Percentiles rank a stretch among this genome's conserved stretches.
Evolutionary conservation across 2,329 filamentous ascomycete species (phyloP).

Genomic region (Colletotrichum cordylinicola): DNA sequence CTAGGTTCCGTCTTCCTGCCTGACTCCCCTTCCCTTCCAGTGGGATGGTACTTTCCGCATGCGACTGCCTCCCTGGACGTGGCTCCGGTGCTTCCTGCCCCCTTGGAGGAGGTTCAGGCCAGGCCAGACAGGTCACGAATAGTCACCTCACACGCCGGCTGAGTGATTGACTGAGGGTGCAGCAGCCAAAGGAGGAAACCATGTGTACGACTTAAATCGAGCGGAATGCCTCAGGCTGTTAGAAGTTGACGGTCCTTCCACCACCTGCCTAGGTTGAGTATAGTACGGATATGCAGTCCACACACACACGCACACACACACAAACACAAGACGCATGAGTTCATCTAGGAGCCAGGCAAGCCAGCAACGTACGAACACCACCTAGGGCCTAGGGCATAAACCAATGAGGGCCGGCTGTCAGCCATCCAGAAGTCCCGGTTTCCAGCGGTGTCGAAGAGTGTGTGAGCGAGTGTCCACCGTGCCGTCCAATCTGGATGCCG

Average conservation of each 20-base stretch:
- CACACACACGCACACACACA: background rate
- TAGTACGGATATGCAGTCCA: background rate
- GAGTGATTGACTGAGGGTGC: background rate
- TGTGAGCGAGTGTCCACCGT: background rate
- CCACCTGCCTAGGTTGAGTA: background rate
- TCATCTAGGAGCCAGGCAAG: background rate
- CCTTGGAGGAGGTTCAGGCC: background rate
- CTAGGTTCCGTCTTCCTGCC: background rate
- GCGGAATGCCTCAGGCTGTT: background rate
- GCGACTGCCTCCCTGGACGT: background rate
- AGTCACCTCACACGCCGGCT: background rate
- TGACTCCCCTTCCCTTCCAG: background rate
- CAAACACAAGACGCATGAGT: background rate
- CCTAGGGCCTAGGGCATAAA: background rate
- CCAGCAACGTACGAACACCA: background rate
- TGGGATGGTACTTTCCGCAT: background rate
- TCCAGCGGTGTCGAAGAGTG: slow-evolving; percentile 2
- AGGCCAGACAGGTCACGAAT: background rate
- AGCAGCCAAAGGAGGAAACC: background rate
- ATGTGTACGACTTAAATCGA: background rate
- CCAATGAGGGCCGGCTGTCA: background rate
- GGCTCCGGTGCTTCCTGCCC: background rate
- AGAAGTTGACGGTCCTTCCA: background rate
- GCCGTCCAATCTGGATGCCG: slow-evolving; percentile 1
- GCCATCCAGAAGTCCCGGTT: background rate